Base-by-base conservation (phyloP, 148 eudicot species). In the Gaultheria prostrata region DNA sequence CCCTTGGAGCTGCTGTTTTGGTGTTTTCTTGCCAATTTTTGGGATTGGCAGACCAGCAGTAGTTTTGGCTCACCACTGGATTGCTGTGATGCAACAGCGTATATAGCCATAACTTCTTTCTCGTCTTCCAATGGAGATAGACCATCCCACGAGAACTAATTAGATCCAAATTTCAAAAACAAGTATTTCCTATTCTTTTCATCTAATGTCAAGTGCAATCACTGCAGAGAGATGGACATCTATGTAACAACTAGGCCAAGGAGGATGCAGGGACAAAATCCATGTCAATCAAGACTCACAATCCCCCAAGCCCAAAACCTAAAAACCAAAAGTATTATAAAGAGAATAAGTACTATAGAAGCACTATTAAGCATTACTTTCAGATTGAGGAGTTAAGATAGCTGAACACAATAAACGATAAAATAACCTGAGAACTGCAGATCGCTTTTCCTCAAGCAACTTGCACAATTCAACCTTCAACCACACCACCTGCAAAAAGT, bases 401-500 rank as follows among this genome's bases (percentile, higher is more conserved):
- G 14, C 75, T 17, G 39, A 75, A 87, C 43, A 84, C 26, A 65
- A 82, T 73, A 71, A 61, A 24, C 48, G 80, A 84, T 85, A 80
- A 80, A 76, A 81, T 87, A 53, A 93, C 99, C 99, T 97, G 89
- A 97, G 90, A 85, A 89, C 92, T 79, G 96, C 95, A 82, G 98
- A 97, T 83, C 93, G 86, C 86, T 93, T 97, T 86, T 97, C 99
- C 91, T 97, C 99, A 59, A 93, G 86, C 86, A 92, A 87, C 87
- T 92, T 97, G 95, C 94, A 95, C 57, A 94, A 80, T 84, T 93
- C 98, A 82, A 88, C 93, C 89, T 97, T 97, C 87, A 97, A 90
- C 92, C 94, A 95, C 59, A 85, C 89, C 70, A 92, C 95, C 99
- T 97, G 91, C 82, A 87, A 35, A 61, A 2, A 53, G 57, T 50